Evolutionary conservation across 257 asterid genomes (phyloP), one percentile per base, ranked within the genome.

Genomic region (Scutellaria galericulata): DNA sequence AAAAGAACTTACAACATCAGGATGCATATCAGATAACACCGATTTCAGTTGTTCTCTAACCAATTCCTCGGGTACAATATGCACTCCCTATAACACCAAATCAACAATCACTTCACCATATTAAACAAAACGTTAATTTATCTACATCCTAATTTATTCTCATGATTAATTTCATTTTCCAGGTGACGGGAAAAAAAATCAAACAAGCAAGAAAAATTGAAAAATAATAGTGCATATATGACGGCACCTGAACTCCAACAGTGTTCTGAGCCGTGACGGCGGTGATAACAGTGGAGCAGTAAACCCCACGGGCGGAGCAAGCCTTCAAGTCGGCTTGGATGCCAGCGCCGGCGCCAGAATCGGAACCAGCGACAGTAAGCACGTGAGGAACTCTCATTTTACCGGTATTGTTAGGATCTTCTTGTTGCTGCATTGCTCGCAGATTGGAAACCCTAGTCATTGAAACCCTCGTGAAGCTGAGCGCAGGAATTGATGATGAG

Each of bases 221-320:
- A 24, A 66, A 59, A 15, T 11, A 40, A 20, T 5, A 6, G n/a
- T 18, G 6, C 47, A 22, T 68, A 14, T 2, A 55, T 20, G 59
- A 62, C 13, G 22, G 37, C 8, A 91, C 97, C 96, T 94, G 98
- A 75, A 94, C 97, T 40, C 97, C 98, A 0, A 81, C 83, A 39
- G 96, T 94, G 79, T 94, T 94, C 86, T 94, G 97, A 39, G 97
- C 98, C 39, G 97, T 94, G 77, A 94, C 84, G 50, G 98, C 96
- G 35, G 98, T 91, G 74, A 94, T 82, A 8, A 94, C 96, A 8
- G 97, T 89, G 75, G 98, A 91, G 70, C 97, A 94, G 74, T 86
- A 94, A 13, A 87, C 97, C 27, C 96, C 96, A 46, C 96, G 83
- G 5, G 95, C 88, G 11, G 97, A 88, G 78, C 98, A 94, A 22